These are phyloP conservation scores for Tetracentron sinense DNA, from an alignment of 164 flowering plant species.

Conservation along the genomic window DNA sequence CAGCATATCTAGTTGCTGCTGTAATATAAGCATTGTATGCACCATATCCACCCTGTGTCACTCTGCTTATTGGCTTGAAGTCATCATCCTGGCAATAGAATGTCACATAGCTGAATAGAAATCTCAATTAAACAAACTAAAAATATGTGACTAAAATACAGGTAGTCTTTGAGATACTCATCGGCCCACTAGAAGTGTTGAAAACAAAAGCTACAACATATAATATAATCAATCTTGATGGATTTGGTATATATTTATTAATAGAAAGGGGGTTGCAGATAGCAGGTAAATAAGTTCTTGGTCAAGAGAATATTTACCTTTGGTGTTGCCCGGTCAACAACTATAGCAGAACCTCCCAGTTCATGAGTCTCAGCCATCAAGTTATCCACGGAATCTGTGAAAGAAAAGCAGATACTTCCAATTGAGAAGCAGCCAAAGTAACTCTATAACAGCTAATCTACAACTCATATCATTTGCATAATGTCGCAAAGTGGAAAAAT, in stretches of 20 bases:
- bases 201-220: neutral
- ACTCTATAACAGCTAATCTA: neutral
- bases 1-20: constrained; percentile 97
- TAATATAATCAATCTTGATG: neutral
- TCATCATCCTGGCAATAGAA: constrained; percentile 67
- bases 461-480: neutral
- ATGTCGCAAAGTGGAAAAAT: too few relatives aligned
- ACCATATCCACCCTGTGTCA: constrained; percentile 78
- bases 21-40: constrained; percentile 93
- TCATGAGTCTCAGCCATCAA: constrained; percentile 93
- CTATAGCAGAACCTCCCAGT: constrained; percentile 83
- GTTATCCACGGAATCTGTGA: constrained; percentile 83
- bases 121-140: neutral
- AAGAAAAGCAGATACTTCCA: neutral
- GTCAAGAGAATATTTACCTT: constrained; percentile 46
- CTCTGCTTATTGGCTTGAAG: constrained; percentile 57
- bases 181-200: neutral
- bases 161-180: neutral
- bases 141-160: too few relatives aligned
- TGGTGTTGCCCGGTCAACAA: constrained; percentile 97
- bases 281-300: constrained; percentile 5
- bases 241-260: too few relatives aligned
- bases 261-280: neutral
- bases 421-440: neutral
- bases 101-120: neutral